Conservation (phyloP, 1,284 basidiomycete genomes). For the Moesziomyces globuligerus region DNA sequence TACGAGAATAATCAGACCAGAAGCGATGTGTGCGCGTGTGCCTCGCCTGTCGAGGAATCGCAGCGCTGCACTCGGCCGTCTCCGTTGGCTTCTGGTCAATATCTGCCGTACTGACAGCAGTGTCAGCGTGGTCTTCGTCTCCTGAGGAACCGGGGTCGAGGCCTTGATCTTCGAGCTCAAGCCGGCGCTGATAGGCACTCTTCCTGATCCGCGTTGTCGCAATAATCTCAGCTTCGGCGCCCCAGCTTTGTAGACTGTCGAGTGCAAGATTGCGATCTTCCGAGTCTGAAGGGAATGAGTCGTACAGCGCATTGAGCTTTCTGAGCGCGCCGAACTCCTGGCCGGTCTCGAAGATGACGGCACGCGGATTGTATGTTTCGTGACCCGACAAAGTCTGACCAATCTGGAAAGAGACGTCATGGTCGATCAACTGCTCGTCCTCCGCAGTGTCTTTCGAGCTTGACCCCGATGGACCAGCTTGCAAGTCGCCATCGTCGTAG, state of each 20-base stretch:
- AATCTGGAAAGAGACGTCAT: conserved; percentile 58
- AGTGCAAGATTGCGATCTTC: conserved; percentile 19
- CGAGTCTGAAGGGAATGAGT: conserved; percentile 23
- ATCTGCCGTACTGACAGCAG: conserved; percentile 7
- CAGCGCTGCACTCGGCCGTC: neutral
- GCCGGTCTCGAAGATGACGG: conserved; percentile 59
- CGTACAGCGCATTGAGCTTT: conserved; percentile 50
- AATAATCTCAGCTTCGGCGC: conserved; percentile 19
- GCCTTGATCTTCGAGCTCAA: conserved; percentile 48
- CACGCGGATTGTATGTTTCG: conserved; percentile 58
- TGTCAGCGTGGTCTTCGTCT: conserved; percentile 20
- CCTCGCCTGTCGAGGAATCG: neutral
- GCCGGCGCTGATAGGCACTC: conserved; percentile 37
- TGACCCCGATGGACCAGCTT: conserved; percentile 24
- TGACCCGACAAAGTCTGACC: conserved; percentile 52
- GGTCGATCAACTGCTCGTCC: conserved; percentile 52
- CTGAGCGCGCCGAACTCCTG: conserved; percentile 55
- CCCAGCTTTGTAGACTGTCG: conserved; percentile 33
- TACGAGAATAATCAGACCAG: conserved; percentile 61
- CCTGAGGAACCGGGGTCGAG: conserved; percentile 33
- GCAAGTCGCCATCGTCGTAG: conserved; percentile 30
- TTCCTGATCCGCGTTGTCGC: conserved; percentile 18
- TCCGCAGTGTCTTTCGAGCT: conserved; percentile 8
- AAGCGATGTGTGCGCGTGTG: conserved; percentile 29
- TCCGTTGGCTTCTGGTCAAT: conserved; percentile 18